Evolutionary conservation across 257 asterid genomes (phyloP), one percentile per base, ranked within the genome.

Genomic region (Solanum appendiculatum): DNA sequence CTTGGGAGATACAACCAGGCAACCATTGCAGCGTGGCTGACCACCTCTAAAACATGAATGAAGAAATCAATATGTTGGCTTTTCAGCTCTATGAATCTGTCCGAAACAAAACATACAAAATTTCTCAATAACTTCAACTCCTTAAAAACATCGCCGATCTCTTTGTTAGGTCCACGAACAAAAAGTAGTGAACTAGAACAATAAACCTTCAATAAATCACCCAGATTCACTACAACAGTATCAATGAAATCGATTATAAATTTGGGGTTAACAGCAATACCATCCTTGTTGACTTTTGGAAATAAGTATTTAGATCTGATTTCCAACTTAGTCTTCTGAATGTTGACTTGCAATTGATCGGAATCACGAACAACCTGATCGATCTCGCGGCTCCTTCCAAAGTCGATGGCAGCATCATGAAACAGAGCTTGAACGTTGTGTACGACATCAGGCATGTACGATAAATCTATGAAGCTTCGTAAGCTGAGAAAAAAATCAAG

Each of bases 331-430:
- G 23, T 29, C 40, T 0, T 51, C 23, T 51, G 23, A 16, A 51
- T 16, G 0, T 0, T 51, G 60, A 51, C 60, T 51, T 51, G 9
- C 0, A 51, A 6, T 51, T 51, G 23, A 51, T 51, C 0, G 60
- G 60, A 2, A 51, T 16, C 23, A 0, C 60, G 0, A 16, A 0
- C n/a, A 51, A 51, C 23, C 0, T 51, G 60, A 51, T 51, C 60
- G 0, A 51, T 51, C 0, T 51, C 60, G 1, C 58, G 15, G 58
- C 37, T 36, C 37, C 37, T 36, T 16, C 3, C 0, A 51, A 51
- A 0, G 60, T 51, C 0, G 0, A 51, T 0, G 0, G 1, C 60
- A 18, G 60, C 60, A 51, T 51, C n/a, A 18, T 51, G n/a, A 51
- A 51, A 18, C 60, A 51, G 60, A 51, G n/a, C 3, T 18, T 2